Base-by-base conservation (phyloP, 306 rosid species). In the Oemleria cerasiformis region DNA sequence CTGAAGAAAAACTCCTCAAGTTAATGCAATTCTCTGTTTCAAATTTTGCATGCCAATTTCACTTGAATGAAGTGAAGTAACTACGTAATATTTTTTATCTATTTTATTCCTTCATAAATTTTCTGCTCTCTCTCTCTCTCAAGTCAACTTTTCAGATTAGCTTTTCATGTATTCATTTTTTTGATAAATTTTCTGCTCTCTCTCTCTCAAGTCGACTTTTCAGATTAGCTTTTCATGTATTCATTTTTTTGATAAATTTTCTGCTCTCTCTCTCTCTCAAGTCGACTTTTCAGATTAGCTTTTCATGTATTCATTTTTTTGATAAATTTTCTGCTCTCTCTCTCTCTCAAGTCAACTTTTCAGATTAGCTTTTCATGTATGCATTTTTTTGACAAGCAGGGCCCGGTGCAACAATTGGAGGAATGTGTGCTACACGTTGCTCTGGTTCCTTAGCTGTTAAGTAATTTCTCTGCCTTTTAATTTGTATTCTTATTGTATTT, bases 381-480 rank as follows among this genome's bases (percentile, higher is more conserved):
- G 45, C 21, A 25, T 67, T 60, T 82, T 82, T 67, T 65, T 70
- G 23, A 74, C 74, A 61, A 74, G 81, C 87, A 93, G 98, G 98
- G 71, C 98, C 98, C 76, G 98, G 98, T 70, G 98, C 98, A 77
- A 91, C 96, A 80, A 93, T 93, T 57, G 98, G 98, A 48, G 98
- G 98, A 70, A 93, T 93, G 98, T 93, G 98, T 77, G 96, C 98
- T 63, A 93, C 98, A 60, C 97, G 98, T 67, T 93, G 98, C 81
- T 93, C 98, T 62, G 98, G 98, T 67, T 93, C 98, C 1, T 85
- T 93, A 80, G 98, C 98, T 77, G 95, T 89, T 67, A 93, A 96
- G 98, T 93, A 81, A 71, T 70, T 63, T 40, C 72, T 65, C 48
- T 83, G 45, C 44, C 49, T 5, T 60, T 49, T 49, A 59, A 1